phyloP scores from a whole-genome alignment of 1,284 basidiomycete species.

The Cryptococcus deneoformans region DNA sequence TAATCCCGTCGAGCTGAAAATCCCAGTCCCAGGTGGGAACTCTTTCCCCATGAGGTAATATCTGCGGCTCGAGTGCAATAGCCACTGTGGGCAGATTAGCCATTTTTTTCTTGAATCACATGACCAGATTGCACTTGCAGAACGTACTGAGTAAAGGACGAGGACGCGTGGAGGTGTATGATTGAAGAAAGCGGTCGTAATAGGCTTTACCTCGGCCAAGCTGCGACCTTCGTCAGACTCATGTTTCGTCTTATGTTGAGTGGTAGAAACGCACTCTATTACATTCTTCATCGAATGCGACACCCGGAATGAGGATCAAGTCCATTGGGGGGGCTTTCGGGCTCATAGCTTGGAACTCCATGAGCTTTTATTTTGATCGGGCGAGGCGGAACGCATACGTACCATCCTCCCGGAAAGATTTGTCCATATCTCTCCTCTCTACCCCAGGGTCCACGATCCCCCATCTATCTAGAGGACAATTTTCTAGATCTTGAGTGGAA shows the following conservation, averaged over 20 bases:
- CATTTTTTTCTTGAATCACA: background rate
- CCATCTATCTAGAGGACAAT: constrained; percentile 46
- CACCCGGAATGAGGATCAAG: constrained; percentile 46
- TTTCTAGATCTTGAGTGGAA: constrained; percentile 30
- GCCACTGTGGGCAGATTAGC: constrained; percentile 29
- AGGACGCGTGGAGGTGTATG: constrained; percentile 23
- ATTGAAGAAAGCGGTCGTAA: constrained; percentile 44
- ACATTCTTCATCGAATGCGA: constrained; percentile 43
- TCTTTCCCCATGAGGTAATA: constrained; percentile 22
- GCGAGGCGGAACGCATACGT: constrained; percentile 6
- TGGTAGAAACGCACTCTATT: constrained; percentile 34
- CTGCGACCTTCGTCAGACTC: constrained; percentile 14
- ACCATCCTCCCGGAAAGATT: constrained; percentile 35
- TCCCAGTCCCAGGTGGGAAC: constrained; percentile 39
- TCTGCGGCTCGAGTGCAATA: constrained; percentile 40
- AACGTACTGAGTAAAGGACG: constrained; percentile 39
- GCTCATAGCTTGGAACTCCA: constrained; percentile 23
- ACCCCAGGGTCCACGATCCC: constrained; percentile 46
- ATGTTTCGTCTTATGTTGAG: background rate
- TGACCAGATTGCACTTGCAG: background rate
- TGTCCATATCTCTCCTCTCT: constrained; percentile 21
- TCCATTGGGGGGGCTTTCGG: constrained; percentile 25
- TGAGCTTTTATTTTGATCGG: background rate
- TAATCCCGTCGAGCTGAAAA: constrained; percentile 38
- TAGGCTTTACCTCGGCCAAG: constrained; percentile 49